A percentile compares a stretch with the other conserved stretches of the same genome.
These are phyloP conservation scores for Fraxinus latifolia DNA, from an alignment of 305 asterid genomes.

Conservation along the genomic window DNA sequence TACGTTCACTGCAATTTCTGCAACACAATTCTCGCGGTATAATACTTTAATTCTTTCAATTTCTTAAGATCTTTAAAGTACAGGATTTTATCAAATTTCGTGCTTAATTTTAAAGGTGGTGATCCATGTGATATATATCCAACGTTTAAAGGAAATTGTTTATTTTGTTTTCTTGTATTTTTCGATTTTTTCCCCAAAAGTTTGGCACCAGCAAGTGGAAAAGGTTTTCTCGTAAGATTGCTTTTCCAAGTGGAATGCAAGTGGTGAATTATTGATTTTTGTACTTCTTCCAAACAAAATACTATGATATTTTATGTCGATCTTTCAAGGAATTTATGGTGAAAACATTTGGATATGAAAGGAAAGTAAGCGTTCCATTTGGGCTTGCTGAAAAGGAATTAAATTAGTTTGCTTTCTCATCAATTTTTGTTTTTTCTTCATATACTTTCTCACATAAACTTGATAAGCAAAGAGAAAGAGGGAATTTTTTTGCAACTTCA, in stretches of 20 bases:
- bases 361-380: not conserved
- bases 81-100: not conserved
- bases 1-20: constrained; percentile 88
- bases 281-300: constrained; percentile 4
- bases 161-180: not conserved
- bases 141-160: not conserved
- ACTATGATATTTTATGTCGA: constrained; percentile 45
- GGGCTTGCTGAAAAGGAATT: not conserved
- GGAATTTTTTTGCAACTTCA: not conserved
- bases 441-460: not conserved
- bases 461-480: not conserved
- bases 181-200: constrained; percentile 10
- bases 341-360: constrained; percentile 13
- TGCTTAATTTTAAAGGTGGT: not conserved
- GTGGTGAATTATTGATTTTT: constrained; percentile 16
- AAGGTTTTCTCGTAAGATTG: not conserved
- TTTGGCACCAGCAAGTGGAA: constrained; percentile 18
- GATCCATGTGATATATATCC: not conserved
- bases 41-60: constrained; percentile 1
- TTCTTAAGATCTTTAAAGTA: not conserved
- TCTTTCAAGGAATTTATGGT: constrained; percentile 21
- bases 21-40: constrained; percentile 92
- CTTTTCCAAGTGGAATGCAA: constrained; percentile 21
- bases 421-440: not conserved
- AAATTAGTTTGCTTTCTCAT: constrained; percentile 14